These are phyloP conservation scores for Beauveria medogensis DNA, from an alignment of 2,329 filamentous ascomycete species.

Conservation along the genomic window DNA sequence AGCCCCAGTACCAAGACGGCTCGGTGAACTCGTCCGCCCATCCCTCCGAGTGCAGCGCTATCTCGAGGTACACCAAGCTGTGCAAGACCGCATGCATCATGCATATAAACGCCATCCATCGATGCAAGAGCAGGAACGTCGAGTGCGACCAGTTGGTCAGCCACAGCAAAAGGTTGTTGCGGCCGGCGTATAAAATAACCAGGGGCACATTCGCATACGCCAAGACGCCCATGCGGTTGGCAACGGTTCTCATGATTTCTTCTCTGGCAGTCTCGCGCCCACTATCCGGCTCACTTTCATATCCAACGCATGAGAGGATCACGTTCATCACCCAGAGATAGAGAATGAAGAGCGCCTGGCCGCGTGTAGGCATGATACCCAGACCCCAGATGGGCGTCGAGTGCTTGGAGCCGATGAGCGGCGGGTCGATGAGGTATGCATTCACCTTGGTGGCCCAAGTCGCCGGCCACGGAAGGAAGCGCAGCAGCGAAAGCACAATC, in stretches of 20 bases:
- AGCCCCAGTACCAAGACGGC: slow-evolving; percentile 37
- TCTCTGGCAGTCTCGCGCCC: slow-evolving; percentile 18
- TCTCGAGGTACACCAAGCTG: slow-evolving; percentile 31
- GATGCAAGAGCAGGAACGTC: slow-evolving; percentile 38
- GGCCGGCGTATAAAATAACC: slow-evolving; percentile 33
- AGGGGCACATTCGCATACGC: slow-evolving; percentile 33
- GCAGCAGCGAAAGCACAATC: slow-evolving; percentile 20
- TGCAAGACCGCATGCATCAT: slow-evolving; percentile 39
- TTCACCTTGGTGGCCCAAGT: slow-evolving; percentile 13
- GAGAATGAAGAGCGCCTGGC: slow-evolving; percentile 35
- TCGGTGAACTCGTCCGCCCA: slow-evolving; percentile 20
- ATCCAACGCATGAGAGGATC: slow-evolving; percentile 24
- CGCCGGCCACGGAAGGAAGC: slow-evolving; percentile 21
- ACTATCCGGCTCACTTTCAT: slow-evolving; percentile 20
- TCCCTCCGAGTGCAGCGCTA: slow-evolving; percentile 21
- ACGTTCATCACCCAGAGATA: slow-evolving; percentile 31
- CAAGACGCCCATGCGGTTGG: slow-evolving; percentile 33
- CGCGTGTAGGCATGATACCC: slow-evolving; percentile 18
- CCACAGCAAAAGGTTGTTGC: slow-evolving; percentile 41
- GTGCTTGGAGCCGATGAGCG: slow-evolving; percentile 16
- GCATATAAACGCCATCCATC: slow-evolving; percentile 38
- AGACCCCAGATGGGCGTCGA: slow-evolving; percentile 15
- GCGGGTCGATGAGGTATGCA: slow-evolving; percentile 18
- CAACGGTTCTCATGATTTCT: slow-evolving; percentile 27
- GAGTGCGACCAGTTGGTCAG: slow-evolving; percentile 38